A percentile compares a stretch with the other conserved stretches of the same genome.
Evolutionary conservation across 164 flowering plant genomes (phyloP).

Genomic region (Magnolia changhungtana): DNA sequence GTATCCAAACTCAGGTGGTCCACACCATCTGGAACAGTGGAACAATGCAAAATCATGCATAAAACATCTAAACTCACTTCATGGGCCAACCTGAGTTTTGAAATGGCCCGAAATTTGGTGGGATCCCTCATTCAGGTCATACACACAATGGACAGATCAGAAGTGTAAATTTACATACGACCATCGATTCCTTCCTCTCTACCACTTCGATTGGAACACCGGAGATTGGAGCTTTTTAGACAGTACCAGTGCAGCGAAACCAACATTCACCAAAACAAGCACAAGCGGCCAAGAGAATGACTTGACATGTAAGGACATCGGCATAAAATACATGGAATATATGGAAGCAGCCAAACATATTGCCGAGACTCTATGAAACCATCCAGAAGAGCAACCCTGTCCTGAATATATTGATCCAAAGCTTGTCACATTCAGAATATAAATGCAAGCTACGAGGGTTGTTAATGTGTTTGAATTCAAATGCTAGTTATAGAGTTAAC

Average conservation of each 20-base stretch:
- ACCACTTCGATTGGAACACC: constrained; percentile 10
- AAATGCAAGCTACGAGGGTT: neutral
- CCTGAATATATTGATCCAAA: constrained; percentile 6
- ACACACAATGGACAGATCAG: no score
- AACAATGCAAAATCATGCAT: no score
- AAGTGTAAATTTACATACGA: neutral
- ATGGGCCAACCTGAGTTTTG: no score
- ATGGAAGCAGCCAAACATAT: neutral
- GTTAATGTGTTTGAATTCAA: neutral
- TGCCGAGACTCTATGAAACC: constrained; percentile 1
- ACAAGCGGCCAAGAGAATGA: neutral
- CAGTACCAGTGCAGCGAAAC: neutral
- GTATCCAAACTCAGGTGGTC: no score
- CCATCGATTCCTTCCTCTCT: constrained; percentile 11
- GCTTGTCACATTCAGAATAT: neutral
- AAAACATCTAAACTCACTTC: no score
- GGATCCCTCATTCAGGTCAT: no score
- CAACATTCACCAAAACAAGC: no score
- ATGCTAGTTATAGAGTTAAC: neutral
- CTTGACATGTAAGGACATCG: neutral
- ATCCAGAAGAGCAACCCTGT: neutral
- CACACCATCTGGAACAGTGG: no score
- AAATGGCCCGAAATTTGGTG: no score
- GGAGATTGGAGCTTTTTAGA: constrained; percentile 10
- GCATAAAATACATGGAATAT: neutral